phyloP scores from a whole-genome alignment of 1,139 yeast species.

The Tardiomyces depauwii region DNA sequence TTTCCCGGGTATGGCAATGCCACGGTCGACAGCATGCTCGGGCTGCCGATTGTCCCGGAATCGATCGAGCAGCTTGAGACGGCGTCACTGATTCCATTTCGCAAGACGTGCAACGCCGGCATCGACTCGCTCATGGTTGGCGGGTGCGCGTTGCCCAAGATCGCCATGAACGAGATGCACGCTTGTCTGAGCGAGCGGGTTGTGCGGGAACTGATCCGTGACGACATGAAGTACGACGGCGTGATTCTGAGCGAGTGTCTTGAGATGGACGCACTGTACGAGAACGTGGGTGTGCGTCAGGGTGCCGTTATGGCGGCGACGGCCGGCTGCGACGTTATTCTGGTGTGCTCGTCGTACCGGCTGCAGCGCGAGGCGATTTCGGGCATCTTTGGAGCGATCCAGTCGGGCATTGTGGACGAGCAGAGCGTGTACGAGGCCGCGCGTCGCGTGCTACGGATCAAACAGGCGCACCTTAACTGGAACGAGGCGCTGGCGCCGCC shows the following conservation, averaged over 20 bases:
- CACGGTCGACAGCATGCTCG: conserved; percentile 45
- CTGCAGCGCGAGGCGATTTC: conserved; percentile 51
- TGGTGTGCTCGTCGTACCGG: conserved; percentile 49
- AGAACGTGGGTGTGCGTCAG: conserved; percentile 54
- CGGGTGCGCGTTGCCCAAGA: conserved; percentile 60
- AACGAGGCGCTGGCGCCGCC: conserved; percentile 30
- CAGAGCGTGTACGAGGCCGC: conserved; percentile 35
- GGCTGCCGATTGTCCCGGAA: conserved; percentile 50
- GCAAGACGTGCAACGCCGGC: conserved; percentile 37
- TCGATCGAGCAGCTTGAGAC: conserved; percentile 43
- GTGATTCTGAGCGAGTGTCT: conserved; percentile 54
- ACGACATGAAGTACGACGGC: conserved; percentile 45
- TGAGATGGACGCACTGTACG: conserved; percentile 55
- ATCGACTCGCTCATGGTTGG: conserved; percentile 52
- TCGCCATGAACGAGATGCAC: conserved; percentile 50
- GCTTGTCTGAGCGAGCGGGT: conserved; percentile 54
- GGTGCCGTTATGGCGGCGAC: conserved; percentile 51
- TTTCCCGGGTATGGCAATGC: conserved; percentile 63
- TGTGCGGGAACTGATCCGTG: conserved; percentile 41
- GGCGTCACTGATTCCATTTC: conserved; percentile 44
- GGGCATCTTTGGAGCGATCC: conserved; percentile 42
- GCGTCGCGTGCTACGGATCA: conserved; percentile 36
- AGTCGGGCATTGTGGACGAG: conserved; percentile 41
- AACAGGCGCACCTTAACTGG: conserved; percentile 39
- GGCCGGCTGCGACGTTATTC: conserved; percentile 57